Evolutionary conservation across 176 grass and related monocot genomes (phyloP), one percentile per base, ranked within the genome.

Genomic region (Carex parvula): DNA sequence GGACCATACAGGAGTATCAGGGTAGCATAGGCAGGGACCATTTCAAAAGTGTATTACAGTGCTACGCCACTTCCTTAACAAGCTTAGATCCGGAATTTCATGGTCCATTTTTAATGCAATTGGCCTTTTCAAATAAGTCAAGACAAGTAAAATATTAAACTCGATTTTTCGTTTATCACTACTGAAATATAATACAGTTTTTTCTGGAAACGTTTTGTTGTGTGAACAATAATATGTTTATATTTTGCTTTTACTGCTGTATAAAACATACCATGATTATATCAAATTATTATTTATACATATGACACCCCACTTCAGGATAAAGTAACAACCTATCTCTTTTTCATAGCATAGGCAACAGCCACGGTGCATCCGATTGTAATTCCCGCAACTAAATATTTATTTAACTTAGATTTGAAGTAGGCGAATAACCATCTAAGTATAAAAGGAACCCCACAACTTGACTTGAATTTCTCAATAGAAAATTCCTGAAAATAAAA

Each of bases 391-490:
- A 97, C 54, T 53, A 81, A 17, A 57, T 81, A 79, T 1, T 64
- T 56, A 4, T 69, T 83, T 33, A 57, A 85, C 86, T 9, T 84
- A 56, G 76, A 32, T 80, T 74, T 89, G 20, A 84, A 37, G 84
- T 62, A 92, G 13, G 81, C 57, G 12, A 89, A 75, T 0, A 81
- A 67, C 91, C 88, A 97, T 80, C 86, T 44, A 1, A 77, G 84
- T 35, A 87, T 53, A 86, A 94, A 97, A 70, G 42, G 55, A 18
- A 64, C 13, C 68, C 85, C 85, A n/a, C 91, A 94, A 73, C 85
- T 93, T 13, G 44, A 62, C 70, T 87, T 68, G 24, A 90, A 97
- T 57, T 92, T 94, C 18, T 91, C 81, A 79, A 85, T 63, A 0
- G 86, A 89, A 59, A 97, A 97, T 1, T 46, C 83, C 89, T 90